Base-by-base conservation (phyloP, 495 filamentous ascomycete species). In the Tetracladium marchalianum region DNA sequence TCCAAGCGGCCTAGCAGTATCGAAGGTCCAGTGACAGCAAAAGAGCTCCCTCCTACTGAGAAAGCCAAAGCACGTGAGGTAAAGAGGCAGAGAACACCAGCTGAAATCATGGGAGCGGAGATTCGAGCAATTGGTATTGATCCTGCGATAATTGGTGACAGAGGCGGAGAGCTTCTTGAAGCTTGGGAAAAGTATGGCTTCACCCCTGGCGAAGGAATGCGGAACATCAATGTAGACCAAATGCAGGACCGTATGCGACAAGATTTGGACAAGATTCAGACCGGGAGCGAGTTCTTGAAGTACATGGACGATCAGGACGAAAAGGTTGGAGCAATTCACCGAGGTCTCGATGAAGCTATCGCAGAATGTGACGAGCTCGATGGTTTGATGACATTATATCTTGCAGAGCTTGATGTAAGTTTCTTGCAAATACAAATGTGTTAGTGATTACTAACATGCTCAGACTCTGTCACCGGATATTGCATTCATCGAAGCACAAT, bases 351-450 rank as follows among this genome's bases (percentile, higher is more conserved):
- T 59, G 77, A 80, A 47, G 85, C 87, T 6, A 87, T 97, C 51
- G 75, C 82, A 24, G 92, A 98, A 64, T 96, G 92, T 54, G 92
- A 98, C 44, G 90, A 96, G 64, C 70, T 98, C 33, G 92, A 98
- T 57, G 88, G 90, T 46, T 67, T 97, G 36, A 65, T 98, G 38
- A 97, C 90, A 1, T 67, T 98, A 24, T 98, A 98, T 64, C 84
- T 84, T 34, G 92, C 95, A 7, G 92, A 98, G 65, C 66, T 98
- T 39, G 86, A 87, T 49, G 88, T 94, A 72, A 71, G 86, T 77
- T 6, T 18, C 5, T 6, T 35, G 6, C 22, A 27, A 13, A 7
- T 11, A 4, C 8, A 37, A 35, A 9, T 31, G 16, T 31, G 44
- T 9, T 16, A 17, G 16, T 0, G 43, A 24, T 52, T 53, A 47